Percentiles rank a stretch among this genome's conserved stretches.
Evolutionary conservation across 2,329 filamentous ascomycete genomes (phyloP).

Genomic region (Truncatella angustata): DNA sequence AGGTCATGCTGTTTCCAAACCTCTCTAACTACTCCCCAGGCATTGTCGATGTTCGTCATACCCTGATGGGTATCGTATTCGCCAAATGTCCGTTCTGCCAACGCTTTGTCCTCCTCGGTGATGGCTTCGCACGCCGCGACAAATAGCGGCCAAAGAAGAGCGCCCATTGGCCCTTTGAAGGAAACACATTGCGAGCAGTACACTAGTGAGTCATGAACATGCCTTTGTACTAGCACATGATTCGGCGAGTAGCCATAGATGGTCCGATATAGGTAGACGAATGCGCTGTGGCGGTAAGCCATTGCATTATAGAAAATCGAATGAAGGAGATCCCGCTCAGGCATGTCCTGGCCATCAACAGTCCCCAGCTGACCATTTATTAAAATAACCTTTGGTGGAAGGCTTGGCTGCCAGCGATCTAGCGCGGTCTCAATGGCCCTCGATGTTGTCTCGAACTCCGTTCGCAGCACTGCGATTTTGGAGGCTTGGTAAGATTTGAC

Average conservation of each 20-base stretch:
- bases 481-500: slow-evolving; percentile 37
- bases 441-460: slow-evolving; percentile 49
- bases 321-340: slow-evolving; percentile 43
- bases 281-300: slow-evolving; percentile 57
- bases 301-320: slow-evolving; percentile 59
- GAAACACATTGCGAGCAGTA: slow-evolving; percentile 56
- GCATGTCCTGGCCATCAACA: slow-evolving; percentile 18
- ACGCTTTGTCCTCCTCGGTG: slow-evolving; percentile 44
- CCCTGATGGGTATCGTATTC: slow-evolving; percentile 57
- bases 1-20: slow-evolving; percentile 55
- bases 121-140: slow-evolving; percentile 61
- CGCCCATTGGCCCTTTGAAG: slow-evolving; percentile 59
- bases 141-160: slow-evolving; percentile 64
- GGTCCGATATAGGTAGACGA: slow-evolving; percentile 57
- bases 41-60: slow-evolving; percentile 63
- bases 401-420: slow-evolving; percentile 52
- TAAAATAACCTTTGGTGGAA: slow-evolving; percentile 38
- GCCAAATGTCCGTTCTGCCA: slow-evolving; percentile 50
- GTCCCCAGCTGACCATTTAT: slow-evolving; percentile 21
- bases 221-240: slow-evolving; percentile 51
- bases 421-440: slow-evolving; percentile 56
- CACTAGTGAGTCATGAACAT: slow-evolving; percentile 46
- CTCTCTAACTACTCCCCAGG: slow-evolving; percentile 60
- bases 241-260: slow-evolving; percentile 47
- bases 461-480: slow-evolving; percentile 46